Conservation (phyloP, 2,329 filamentous ascomycete genomes). For the Plectosphaerella cucumerina region DNA sequence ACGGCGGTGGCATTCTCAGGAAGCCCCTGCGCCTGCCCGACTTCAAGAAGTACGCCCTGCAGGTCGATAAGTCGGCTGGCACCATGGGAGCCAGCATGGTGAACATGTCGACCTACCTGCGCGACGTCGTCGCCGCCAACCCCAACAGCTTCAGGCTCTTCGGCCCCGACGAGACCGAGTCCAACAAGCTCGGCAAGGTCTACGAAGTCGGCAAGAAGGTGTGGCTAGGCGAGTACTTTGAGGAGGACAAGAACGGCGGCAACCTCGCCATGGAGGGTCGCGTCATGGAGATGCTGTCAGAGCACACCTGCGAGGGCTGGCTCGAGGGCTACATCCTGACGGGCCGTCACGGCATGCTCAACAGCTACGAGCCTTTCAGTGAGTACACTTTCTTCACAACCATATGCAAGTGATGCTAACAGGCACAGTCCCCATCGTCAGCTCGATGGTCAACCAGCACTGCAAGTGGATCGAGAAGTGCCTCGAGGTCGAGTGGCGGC, state of each 20-base stretch:
- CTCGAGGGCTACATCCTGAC: conserved; percentile 74
- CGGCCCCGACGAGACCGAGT: conserved; percentile 77
- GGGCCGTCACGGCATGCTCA: conserved; percentile 71
- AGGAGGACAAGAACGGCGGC: conserved; percentile 70
- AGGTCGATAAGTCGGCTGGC: conserved; percentile 56
- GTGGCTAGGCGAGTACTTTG: conserved; percentile 75
- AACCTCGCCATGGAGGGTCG: conserved; percentile 65
- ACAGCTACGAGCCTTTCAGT: conserved; percentile 76
- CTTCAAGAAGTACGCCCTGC: conserved; percentile 63
- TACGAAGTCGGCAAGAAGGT: conserved; percentile 75
- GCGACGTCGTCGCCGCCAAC: conserved; percentile 64
- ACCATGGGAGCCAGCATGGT: conserved; percentile 60
- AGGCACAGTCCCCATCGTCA: conserved; percentile 63
- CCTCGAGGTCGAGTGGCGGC: conserved; percentile 73
- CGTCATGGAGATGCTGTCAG: conserved; percentile 82
- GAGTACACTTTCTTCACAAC: neutral
- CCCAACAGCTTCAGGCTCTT: conserved; percentile 68
- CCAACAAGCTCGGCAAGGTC: conserved; percentile 70
- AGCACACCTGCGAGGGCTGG: conserved; percentile 78
- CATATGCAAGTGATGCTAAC: neutral
- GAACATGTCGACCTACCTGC: conserved; percentile 64
- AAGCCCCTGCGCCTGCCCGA: conserved; percentile 66
- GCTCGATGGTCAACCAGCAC: conserved; percentile 78
- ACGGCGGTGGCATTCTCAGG: conserved; percentile 65
- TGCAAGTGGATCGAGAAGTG: conserved; percentile 85